phyloP scores from a whole-genome alignment of 2,329 filamentous ascomycete species.

The Fusarium sp. region DNA sequence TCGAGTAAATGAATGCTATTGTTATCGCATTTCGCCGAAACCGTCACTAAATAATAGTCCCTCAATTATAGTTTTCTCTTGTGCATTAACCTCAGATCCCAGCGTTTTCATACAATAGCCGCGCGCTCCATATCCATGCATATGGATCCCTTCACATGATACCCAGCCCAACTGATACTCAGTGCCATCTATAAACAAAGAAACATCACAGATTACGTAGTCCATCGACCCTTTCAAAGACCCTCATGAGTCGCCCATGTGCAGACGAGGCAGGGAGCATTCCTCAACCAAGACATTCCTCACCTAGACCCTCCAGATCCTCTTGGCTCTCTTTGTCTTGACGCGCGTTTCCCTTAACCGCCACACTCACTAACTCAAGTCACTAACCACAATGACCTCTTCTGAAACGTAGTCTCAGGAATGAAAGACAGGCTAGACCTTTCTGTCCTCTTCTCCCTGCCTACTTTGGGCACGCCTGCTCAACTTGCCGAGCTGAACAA shows the following conservation, averaged over 20 bases:
- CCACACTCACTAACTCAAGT: slow-evolving; percentile 16
- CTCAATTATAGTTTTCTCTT: no score
- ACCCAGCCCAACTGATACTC: no score
- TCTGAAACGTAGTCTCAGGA: slow-evolving; percentile 40
- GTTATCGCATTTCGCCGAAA: not conserved
- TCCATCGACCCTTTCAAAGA: slow-evolving; percentile 1
- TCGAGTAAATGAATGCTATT: slow-evolving; percentile 8
- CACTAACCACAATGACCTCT: slow-evolving; percentile 17
- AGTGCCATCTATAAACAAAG: slow-evolving; percentile 6
- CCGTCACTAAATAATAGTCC: not conserved
- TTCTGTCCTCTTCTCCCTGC: slow-evolving; percentile 15
- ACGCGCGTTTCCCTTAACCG: slow-evolving; percentile 39
- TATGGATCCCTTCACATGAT: no score
- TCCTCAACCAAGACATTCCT: slow-evolving; percentile 35
- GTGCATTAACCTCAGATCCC: no score
- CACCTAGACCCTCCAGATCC: slow-evolving; percentile 10
- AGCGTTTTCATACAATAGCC: not conserved
- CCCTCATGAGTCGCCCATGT: slow-evolving; percentile 6
- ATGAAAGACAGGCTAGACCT: slow-evolving; percentile 27
- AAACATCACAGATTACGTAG: slow-evolving; percentile 1
- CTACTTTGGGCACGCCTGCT: slow-evolving; percentile 11
- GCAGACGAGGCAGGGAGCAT: slow-evolving; percentile 27
- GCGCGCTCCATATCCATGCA: slow-evolving; percentile 19
- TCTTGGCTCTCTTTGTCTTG: slow-evolving; percentile 9
- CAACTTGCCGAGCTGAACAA: not conserved